phyloP scores from a whole-genome alignment of 2,329 filamentous ascomycete species.

The Phialemonium atrogriseum region DNA sequence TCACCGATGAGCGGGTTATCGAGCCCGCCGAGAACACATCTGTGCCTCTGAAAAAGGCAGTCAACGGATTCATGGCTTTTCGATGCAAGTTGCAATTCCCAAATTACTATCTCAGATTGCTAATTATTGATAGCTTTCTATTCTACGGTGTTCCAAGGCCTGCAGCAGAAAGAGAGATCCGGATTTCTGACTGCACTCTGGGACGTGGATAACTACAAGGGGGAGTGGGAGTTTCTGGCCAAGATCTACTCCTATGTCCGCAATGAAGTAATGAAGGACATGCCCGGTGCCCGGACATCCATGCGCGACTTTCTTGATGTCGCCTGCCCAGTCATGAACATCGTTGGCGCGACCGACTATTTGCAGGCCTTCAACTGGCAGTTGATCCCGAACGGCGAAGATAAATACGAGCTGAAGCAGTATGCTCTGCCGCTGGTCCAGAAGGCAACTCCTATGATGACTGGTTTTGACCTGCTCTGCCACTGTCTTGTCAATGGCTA shows the following conservation, averaged over 20 bases:
- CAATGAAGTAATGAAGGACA: neutral
- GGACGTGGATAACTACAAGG: conserved; percentile 11
- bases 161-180: conserved; percentile 14
- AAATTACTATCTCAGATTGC: neutral
- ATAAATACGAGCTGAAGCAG: no score
- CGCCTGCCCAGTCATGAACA: conserved; percentile 1
- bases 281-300: neutral
- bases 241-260: conserved; percentile 13
- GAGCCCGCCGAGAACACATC: neutral
- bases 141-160: conserved; percentile 12
- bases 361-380: no score
- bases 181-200: conserved; percentile 12
- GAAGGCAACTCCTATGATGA: neutral
- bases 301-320: neutral
- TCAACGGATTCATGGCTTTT: conserved; percentile 19
- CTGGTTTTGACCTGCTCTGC: neutral
- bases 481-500: neutral
- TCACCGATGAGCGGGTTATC: neutral
- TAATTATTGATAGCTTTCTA: conserved; percentile 13
- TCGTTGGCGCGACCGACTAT: conserved; percentile 8
- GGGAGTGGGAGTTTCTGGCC: conserved; percentile 15
- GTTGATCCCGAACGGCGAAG: no score
- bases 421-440: no score
- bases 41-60: conserved; percentile 11
- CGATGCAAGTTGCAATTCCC: conserved; percentile 11